Base-by-base conservation (phyloP, 2,329 filamentous ascomycete genomes). In the Nannizzia gypsea region DNA sequence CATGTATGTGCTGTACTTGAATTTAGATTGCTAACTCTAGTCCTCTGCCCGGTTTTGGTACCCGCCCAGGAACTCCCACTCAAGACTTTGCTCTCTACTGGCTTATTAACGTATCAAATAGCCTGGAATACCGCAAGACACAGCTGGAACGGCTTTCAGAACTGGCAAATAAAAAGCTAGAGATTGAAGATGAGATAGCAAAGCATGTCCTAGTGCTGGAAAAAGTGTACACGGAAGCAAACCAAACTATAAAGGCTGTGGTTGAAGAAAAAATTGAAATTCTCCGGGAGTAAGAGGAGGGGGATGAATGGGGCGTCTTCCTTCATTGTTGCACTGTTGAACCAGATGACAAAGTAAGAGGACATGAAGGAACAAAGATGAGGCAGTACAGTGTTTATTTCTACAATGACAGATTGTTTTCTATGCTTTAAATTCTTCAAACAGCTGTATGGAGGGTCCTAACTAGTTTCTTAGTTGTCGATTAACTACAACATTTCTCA, bases 101-200 rank as follows among this genome's bases (percentile, higher is more conserved):
- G 13, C 38, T 42, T 42, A 38, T 59, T 56, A 59, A 55, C 26
- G 38, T 31, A 24, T 58, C 15, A 6, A 36, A 50, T 42, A 65
- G 65, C n/a, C 11, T 52, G 8, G 42, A 59, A 36, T 59, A 61
- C 38, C 63, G 58, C 22, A 63, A 57, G 34, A 31, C 36, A 22
- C 59, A 62, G 26, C 56, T 64, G 8, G 59, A 61, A 31, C 42
- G 26, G 24, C 63, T 66, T 20, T 58, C 54, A 20, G 60, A 62
- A 8, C 62, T 66, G 20, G 57, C 62, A 28, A 62, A 63, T 36
- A 61, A 28, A 54, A 62, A 64, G 28, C 56, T 59, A 20, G 64
- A 66, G 56, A 44, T 66, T 28, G 65, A 66, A 50, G 34, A 24
- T 24, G 57, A 62, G 13, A 64, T 66, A 36, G 44, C 61, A 22